Base-by-base conservation (phyloP, 257 asterid species). In the Plantago major region DNA sequence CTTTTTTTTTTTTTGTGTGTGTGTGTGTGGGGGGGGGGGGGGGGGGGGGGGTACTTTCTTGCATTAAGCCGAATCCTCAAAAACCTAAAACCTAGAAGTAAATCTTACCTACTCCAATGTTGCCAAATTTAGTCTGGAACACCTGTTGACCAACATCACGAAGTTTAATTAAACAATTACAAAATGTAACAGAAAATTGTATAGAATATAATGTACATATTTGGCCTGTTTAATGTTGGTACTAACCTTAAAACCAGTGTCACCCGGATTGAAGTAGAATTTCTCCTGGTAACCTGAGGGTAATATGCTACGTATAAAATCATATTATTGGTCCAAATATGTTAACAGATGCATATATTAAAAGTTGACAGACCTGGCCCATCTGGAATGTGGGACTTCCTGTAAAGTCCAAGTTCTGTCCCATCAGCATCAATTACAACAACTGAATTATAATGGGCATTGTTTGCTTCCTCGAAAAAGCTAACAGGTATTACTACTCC, bases 371-470 rank as follows among this genome's bases (percentile, higher is more conserved):
- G 57, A 89, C 97, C 99, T 75, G 97, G 97, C 46, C 99, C 99
- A 70, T 87, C 99, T 10, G 99, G 97, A 72, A 87, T 89, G 80
- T 93, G 97, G 57, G 99, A 87, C 76, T 93, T 93, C 68, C 99
- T 85, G 69, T 93, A 89, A 60, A 93, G 89, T 63, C 99, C 99
- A 66, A 87, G 86, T 71, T 84, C 94, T 55, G 95, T 83, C 61
- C 99, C 99, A 73, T 93, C 96, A 57, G 94, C 95, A 85, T 93
- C 99, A 70, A 89, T 81, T 44, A 93, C 80, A 44, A 82, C 96
- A 62, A 93, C 53, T 19, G 99, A 93, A 76, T 89, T 93, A 77
- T 85, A 89, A 76, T 93, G 97, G n/a, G 96, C 97, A 67, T 85
- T 89, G 77, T 89, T 93, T 69, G 96, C 95, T 78, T 87, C 96